Percentiles rank a stretch among this genome's conserved stretches.
phyloP scores from a whole-genome alignment of 2,329 filamentous ascomycete genomes.

The Colletotrichum gloeosporioides region DNA sequence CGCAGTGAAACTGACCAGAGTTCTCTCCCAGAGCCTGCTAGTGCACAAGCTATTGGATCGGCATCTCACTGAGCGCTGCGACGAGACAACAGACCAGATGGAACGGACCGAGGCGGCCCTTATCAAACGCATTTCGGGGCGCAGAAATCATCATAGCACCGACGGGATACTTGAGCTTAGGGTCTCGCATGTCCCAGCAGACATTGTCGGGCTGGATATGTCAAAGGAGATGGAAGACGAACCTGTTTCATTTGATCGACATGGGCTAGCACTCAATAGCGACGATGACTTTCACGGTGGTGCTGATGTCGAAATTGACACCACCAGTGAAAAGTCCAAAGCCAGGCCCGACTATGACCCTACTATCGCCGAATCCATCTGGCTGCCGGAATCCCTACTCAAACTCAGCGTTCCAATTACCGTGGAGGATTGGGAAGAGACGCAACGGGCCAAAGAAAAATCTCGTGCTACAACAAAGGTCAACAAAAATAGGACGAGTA shows the following conservation, averaged over 20 bases:
- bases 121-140: slow-evolving; percentile 71
- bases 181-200: slow-evolving; percentile 76
- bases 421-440: slow-evolving; percentile 27
- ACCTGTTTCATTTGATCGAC: slow-evolving; percentile 53
- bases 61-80: slow-evolving; percentile 30
- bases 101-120: slow-evolving; percentile 55
- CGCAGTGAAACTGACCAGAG: slow-evolving; percentile 83
- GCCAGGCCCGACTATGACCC: slow-evolving; percentile 65
- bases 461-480: slow-evolving; percentile 28
- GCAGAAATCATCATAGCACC: slow-evolving; percentile 73
- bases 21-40: slow-evolving; percentile 79
- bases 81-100: slow-evolving; percentile 21
- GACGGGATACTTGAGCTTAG: slow-evolving; percentile 81
- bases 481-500: slow-evolving; percentile 19
- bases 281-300: slow-evolving; percentile 67
- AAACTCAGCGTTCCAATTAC: slow-evolving; percentile 25
- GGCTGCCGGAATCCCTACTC: slow-evolving; percentile 40
- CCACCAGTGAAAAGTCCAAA: not conserved
- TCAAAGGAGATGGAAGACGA: slow-evolving; percentile 70
- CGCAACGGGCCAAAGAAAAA: slow-evolving; percentile 31
- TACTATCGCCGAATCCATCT: slow-evolving; percentile 57
- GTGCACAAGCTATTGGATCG: slow-evolving; percentile 60
- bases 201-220: slow-evolving; percentile 80
- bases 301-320: slow-evolving; percentile 30
- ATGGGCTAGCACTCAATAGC: slow-evolving; percentile 65